These are phyloP conservation scores for Hypoxylon sp. DNA, from an alignment of 2,329 filamentous ascomycete genomes.

Conservation along the genomic window DNA sequence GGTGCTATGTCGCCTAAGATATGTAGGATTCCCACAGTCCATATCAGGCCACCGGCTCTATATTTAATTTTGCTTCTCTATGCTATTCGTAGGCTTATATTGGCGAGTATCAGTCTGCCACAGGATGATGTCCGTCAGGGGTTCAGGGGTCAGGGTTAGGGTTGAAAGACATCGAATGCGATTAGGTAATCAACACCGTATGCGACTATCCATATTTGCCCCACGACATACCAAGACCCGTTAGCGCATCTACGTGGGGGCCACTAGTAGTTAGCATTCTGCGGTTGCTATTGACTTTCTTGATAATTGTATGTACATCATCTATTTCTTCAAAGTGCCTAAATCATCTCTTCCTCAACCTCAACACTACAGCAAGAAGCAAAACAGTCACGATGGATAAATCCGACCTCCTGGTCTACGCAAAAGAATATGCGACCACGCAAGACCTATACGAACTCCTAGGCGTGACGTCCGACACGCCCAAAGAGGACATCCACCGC, in stretches of 20 bases:
- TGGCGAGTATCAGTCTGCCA: not conserved
- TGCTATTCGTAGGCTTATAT: not conserved
- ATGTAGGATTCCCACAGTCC: too few species aligned
- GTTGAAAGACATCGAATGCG: not conserved
- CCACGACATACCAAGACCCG: not conserved
- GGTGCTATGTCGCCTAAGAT: too few species aligned
- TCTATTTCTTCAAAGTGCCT: not conserved
- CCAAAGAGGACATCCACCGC: conserved; percentile 81
- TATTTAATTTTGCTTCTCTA: not conserved
- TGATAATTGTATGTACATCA: not conserved
- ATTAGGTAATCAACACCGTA: not conserved
- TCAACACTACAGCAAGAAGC: conserved; percentile 1
- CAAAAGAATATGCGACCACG: conserved; percentile 72
- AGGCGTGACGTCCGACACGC: conserved; percentile 73
- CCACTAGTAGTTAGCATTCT: not conserved
- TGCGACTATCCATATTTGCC: conserved; percentile 3
- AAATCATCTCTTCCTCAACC: not conserved
- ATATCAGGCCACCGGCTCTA: too few species aligned
- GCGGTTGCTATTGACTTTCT: conserved; percentile 19
- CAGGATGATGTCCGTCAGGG: not conserved
- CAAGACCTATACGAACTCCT: conserved; percentile 86
- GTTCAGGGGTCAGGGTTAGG: not conserved
- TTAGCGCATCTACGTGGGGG: not conserved
- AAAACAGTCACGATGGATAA: conserved; percentile 51
- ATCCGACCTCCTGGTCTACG: conserved; percentile 66